phyloP scores from a whole-genome alignment of 1,284 basidiomycete species.

The Sporisorium scitamineum region DNA sequence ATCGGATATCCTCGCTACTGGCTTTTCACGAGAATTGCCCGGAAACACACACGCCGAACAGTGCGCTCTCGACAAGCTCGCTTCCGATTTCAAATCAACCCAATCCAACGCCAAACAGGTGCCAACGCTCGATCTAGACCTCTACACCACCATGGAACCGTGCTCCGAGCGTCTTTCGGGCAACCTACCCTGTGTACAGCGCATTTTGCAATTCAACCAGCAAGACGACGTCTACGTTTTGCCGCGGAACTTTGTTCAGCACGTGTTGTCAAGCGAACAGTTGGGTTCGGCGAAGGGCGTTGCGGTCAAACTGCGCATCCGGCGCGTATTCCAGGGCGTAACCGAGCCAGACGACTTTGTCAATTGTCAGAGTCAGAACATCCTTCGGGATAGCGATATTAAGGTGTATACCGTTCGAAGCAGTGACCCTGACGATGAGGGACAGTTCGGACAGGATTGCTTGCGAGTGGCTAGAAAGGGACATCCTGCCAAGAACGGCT shows the following conservation, averaged over 20 bases:
- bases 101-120: not conserved
- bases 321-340: constrained; percentile 87
- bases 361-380: constrained; percentile 85
- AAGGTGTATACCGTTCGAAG: constrained; percentile 78
- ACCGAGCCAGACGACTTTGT: constrained; percentile 96
- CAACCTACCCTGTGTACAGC: constrained; percentile 85
- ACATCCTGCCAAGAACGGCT: constrained; percentile 20
- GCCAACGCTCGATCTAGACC: constrained; percentile 73
- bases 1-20: constrained; percentile 76
- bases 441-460: constrained; percentile 53
- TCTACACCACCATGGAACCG: constrained; percentile 97
- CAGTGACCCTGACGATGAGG: not conserved
- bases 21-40: constrained; percentile 87
- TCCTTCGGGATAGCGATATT: constrained; percentile 80
- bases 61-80: constrained; percentile 85
- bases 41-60: constrained; percentile 99
- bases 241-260: constrained; percentile 7
- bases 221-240: constrained; percentile 15
- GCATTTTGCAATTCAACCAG: constrained; percentile 76
- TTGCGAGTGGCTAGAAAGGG: constrained; percentile 58
- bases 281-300: not conserved
- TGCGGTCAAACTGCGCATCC: constrained; percentile 71
- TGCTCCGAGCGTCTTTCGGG: constrained; percentile 92
- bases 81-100: constrained; percentile 45
- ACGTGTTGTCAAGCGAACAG: not conserved